Evolutionary conservation across 2,329 filamentous ascomycete genomes (phyloP).

Genomic region (Hortaea werneckii): DNA sequence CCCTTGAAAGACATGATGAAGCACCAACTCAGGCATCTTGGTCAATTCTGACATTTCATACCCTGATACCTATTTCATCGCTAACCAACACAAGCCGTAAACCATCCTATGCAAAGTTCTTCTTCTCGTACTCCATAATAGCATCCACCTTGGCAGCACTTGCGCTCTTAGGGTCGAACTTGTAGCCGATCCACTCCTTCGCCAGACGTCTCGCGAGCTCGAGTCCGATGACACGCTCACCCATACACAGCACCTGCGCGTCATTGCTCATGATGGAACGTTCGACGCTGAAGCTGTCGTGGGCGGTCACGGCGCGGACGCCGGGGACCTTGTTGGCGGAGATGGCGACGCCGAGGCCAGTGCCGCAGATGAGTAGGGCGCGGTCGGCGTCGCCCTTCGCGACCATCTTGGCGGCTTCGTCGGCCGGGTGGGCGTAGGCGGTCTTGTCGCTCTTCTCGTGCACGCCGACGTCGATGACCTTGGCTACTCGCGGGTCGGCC

Average conservation of each 20-base stretch:
- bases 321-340: constrained; percentile 81
- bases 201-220: constrained; percentile 69
- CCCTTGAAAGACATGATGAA: no score
- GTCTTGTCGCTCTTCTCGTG: constrained; percentile 59
- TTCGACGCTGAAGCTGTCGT: constrained; percentile 79
- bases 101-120: constrained; percentile 18
- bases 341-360: constrained; percentile 78
- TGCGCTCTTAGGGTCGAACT: constrained; percentile 59
- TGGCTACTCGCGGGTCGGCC: constrained; percentile 54
- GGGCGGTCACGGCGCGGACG: constrained; percentile 77
- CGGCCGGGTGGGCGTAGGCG: constrained; percentile 70
- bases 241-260: constrained; percentile 78
- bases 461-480: constrained; percentile 66
- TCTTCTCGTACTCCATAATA: constrained; percentile 39
- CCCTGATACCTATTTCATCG: no score
- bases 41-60: no score
- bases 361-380: constrained; percentile 74
- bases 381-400: constrained; percentile 59
- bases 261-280: constrained; percentile 72
- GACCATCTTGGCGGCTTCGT: constrained; percentile 58
- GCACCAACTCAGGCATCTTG: no score
- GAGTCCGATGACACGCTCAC: constrained; percentile 70
- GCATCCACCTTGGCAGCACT: constrained; percentile 48
- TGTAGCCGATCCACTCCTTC: constrained; percentile 74
- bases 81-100: no score